phyloP scores from a whole-genome alignment of 1,284 basidiomycete genomes.

The Apiotrichum gracile region DNA sequence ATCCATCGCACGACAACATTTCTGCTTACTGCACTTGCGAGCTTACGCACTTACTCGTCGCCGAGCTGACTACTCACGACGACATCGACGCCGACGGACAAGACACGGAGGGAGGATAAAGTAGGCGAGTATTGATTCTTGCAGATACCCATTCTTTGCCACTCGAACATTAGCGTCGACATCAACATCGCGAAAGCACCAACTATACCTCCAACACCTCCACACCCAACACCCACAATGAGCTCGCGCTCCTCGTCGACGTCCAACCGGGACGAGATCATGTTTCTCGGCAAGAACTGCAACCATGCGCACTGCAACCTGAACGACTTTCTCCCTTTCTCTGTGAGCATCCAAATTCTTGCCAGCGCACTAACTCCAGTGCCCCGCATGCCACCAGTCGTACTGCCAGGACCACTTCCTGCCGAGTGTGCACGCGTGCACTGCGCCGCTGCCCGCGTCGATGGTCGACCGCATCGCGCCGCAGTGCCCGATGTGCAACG shows the following conservation, averaged over 20 bases:
- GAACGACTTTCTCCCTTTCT: conserved; percentile 46
- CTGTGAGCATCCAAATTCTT: conserved; percentile 23
- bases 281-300: conserved; percentile 45
- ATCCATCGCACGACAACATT: neutral
- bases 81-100: neutral
- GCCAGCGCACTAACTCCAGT: neutral
- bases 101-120: too few relatives aligned
- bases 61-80: neutral
- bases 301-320: conserved; percentile 43
- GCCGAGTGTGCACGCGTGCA: conserved; percentile 39
- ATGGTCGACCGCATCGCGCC: conserved; percentile 46
- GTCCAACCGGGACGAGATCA: conserved; percentile 30
- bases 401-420: conserved; percentile 47
- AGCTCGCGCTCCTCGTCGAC: conserved; percentile 9
- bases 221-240: neutral
- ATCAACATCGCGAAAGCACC: neutral
- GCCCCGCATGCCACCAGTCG: conserved; percentile 43
- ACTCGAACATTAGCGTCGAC: neutral
- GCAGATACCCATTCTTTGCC: neutral
- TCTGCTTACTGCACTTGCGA: neutral
- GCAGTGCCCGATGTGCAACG: conserved; percentile 42
- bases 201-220: neutral
- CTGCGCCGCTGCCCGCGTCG: conserved; percentile 37
- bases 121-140: neutral
- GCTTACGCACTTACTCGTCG: neutral